A percentile compares a stretch with the other conserved stretches of the same genome.
phyloP scores from a whole-genome alignment of 352 stramenopile genomes.

The Globisporangium nodosum region DNA sequence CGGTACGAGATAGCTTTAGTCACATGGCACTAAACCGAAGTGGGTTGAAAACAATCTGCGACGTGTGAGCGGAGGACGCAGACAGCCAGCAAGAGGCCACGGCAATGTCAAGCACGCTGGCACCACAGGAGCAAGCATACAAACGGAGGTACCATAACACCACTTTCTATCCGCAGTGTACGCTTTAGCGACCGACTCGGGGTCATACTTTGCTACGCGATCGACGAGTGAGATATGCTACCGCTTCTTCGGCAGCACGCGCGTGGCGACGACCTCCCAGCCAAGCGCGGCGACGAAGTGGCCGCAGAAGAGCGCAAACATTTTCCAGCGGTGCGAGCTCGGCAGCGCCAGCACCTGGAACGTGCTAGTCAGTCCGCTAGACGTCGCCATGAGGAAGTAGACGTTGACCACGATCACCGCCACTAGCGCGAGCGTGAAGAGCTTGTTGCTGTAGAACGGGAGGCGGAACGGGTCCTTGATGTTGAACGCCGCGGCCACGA shows the following conservation, averaged over 20 bases:
- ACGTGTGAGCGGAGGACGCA: too few relatives aligned
- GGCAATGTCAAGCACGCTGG: too few relatives aligned
- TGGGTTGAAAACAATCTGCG: too few relatives aligned
- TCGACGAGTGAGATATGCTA: not conserved
- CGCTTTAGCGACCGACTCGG: too few relatives aligned
- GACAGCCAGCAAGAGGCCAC: too few relatives aligned
- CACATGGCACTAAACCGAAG: too few relatives aligned
- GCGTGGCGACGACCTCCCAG: slow-evolving; percentile 26
- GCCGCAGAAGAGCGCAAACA: slow-evolving; percentile 37
- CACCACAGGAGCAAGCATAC: too few relatives aligned
- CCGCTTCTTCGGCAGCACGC: slow-evolving; percentile 17
- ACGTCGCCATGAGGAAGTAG: slow-evolving; percentile 46
- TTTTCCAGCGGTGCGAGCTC: slow-evolving; percentile 26
- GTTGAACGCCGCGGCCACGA: slow-evolving; percentile 50
- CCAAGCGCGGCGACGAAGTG: slow-evolving; percentile 19
- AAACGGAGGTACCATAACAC: not conserved
- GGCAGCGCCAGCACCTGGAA: slow-evolving; percentile 49
- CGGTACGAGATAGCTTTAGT: too few relatives aligned
- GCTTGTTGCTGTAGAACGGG: slow-evolving; percentile 39
- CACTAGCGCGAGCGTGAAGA: slow-evolving; percentile 26
- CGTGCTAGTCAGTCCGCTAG: slow-evolving; percentile 21
- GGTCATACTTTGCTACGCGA: too few relatives aligned
- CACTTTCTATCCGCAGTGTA: too few relatives aligned
- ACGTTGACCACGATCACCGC: slow-evolving; percentile 31
- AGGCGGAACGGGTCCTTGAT: slow-evolving; percentile 45